Percentiles rank a stretch among this genome's conserved stretches.
Evolutionary conservation across 805 yeast genomes (phyloP).

Genomic region (Vanderwaltozyma polyspora): DNA sequence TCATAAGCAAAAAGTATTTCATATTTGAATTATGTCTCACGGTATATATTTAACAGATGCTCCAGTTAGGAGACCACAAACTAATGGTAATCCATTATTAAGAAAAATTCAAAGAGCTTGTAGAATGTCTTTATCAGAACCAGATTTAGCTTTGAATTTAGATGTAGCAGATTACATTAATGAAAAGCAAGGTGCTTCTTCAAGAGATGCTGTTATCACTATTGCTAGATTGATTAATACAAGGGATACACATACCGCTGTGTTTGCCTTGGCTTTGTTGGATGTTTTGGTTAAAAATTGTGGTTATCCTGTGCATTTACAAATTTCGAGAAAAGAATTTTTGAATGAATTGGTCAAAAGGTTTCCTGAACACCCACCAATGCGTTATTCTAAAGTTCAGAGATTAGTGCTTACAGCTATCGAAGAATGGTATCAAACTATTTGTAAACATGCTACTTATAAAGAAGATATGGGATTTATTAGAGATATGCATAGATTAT

Average conservation of each 20-base stretch:
- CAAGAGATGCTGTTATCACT: constrained; percentile 85
- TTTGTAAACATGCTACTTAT: constrained; percentile 80
- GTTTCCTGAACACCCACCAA: constrained; percentile 92
- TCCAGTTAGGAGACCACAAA: constrained; percentile 24
- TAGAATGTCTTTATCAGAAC: constrained; percentile 69
- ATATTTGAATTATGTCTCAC: constrained; percentile 12
- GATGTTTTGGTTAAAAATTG: constrained; percentile 94
- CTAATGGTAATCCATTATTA: constrained; percentile 26
- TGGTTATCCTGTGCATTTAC: constrained; percentile 93
- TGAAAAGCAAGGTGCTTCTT: constrained; percentile 80
- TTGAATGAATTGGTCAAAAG: constrained; percentile 83
- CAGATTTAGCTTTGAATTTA: constrained; percentile 76
- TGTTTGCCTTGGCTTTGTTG: constrained; percentile 68
- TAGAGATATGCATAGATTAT: constrained; percentile 88
- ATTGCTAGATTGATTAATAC: constrained; percentile 75
- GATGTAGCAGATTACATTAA: constrained; percentile 92
- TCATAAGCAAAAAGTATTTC: too few species aligned
- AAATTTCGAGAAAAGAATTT: constrained; percentile 89
- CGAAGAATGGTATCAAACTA: constrained; percentile 95
- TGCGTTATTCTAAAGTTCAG: constrained; percentile 73
- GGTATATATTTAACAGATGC: constrained; percentile 26
- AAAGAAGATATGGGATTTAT: constrained; percentile 87
- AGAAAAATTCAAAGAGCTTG: constrained; percentile 66
- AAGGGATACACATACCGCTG: constrained; percentile 72
- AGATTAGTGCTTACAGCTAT: constrained; percentile 76